A percentile compares a stretch with the other conserved stretches of the same genome.
phyloP scores from a whole-genome alignment of 176 grass and related monocot species.

The barley (Hordeum vulgare) region DNA sequence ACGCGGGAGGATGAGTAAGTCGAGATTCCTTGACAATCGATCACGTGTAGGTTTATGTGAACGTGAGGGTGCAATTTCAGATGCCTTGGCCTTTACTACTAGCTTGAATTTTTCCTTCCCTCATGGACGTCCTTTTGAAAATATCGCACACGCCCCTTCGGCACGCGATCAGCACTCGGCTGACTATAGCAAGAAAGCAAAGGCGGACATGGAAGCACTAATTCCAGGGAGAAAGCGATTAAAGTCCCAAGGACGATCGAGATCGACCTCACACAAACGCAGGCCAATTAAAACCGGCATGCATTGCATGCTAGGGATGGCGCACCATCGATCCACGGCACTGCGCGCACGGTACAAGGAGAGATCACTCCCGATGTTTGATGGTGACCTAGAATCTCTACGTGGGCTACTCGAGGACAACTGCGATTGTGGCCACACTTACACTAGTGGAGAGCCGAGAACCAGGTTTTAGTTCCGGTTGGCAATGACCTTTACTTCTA shows the following conservation, averaged over 20 bases:
- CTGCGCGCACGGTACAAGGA: background rate
- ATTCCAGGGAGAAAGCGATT: background rate
- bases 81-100: constrained; percentile 33
- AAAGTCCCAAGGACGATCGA: background rate
- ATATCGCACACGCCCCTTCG: background rate
- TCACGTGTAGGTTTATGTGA: constrained; percentile 28
- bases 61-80: background rate
- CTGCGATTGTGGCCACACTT: too few relatives aligned
- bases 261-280: background rate
- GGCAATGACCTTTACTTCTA: too few relatives aligned
- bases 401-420: too few relatives aligned
- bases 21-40: background rate
- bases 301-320: background rate
- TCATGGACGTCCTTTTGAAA: constrained; percentile 21
- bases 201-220: background rate
- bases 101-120: constrained; percentile 3
- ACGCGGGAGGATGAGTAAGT: background rate
- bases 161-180: background rate
- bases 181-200: background rate
- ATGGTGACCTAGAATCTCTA: too few relatives aligned
- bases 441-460: too few relatives aligned
- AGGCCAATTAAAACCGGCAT: background rate
- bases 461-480: too few relatives aligned
- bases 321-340: background rate
- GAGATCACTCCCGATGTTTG: background rate